Conservation (phyloP, 441 rosid genomes). For the Dalechampia spathulata region DNA sequence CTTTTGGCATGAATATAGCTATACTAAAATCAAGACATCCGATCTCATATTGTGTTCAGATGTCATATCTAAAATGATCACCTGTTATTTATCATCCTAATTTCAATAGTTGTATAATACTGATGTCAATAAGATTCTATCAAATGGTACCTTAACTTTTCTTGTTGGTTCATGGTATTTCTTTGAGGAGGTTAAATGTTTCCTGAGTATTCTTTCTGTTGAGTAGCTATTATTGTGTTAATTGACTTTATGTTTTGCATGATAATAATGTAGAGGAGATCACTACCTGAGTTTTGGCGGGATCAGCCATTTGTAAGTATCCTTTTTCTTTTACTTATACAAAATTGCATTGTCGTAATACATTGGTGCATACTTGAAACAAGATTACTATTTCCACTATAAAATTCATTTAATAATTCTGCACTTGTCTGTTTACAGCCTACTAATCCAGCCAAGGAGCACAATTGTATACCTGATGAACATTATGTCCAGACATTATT, state of each 20-base stretch:
- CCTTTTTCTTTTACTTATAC: not conserved
- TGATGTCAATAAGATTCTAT: no score
- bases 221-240: not conserved
- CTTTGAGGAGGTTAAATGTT: not conserved
- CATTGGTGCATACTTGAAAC: no score
- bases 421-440: conserved; percentile 40
- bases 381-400: no score
- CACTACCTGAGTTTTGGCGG: conserved; percentile 98
- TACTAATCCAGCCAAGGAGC: conserved; percentile 69
- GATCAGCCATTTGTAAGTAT: conserved; percentile 73
- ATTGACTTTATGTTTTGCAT: conserved; percentile 4
- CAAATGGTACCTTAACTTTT: not conserved
- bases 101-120: no score
- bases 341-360: no score
- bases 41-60: no score
- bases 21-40: no score
- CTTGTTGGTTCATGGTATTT: not conserved
- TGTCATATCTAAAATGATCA: no score
- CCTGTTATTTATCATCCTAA: no score
- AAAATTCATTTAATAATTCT: conserved; percentile 7
- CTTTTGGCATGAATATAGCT: no score
- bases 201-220: conserved; percentile 1
- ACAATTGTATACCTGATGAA: conserved; percentile 97
- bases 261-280: conserved; percentile 56
- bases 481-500: conserved; percentile 92